Conservation (phyloP, 1,284 basidiomycete genomes). For the Neonothopanus nambi region DNA sequence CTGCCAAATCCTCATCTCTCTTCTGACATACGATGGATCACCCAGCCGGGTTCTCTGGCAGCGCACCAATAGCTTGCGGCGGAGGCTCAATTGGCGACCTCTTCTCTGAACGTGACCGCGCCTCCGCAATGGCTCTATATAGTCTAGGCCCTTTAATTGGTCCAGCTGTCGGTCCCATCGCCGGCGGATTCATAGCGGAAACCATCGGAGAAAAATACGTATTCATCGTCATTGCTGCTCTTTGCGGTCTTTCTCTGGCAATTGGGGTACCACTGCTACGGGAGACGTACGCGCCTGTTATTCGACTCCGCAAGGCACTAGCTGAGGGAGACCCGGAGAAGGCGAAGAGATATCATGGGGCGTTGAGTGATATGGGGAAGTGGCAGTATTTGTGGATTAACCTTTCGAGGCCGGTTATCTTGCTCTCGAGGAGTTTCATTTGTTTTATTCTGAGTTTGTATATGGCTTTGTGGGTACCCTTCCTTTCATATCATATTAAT, state of each 20-base stretch:
- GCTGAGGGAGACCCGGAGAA: slow-evolving; percentile 38
- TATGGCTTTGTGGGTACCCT: slow-evolving; percentile 58
- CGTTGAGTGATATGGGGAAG: slow-evolving; percentile 34
- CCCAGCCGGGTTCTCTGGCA: slow-evolving; percentile 58
- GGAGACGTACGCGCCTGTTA: slow-evolving; percentile 66
- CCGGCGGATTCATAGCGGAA: slow-evolving; percentile 64
- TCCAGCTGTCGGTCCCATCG: slow-evolving; percentile 51
- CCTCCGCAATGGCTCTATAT: slow-evolving; percentile 67
- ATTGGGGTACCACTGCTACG: slow-evolving; percentile 55
- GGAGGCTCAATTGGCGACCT: slow-evolving; percentile 64
- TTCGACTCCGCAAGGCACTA: slow-evolving; percentile 47
- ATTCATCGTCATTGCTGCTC: slow-evolving; percentile 54
- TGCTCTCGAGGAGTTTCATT: slow-evolving; percentile 56
- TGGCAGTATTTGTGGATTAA: slow-evolving; percentile 47
- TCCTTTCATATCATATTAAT: not conserved
- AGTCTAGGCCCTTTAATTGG: slow-evolving; percentile 66
- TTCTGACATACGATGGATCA: not conserved
- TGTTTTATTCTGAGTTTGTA: slow-evolving; percentile 63
- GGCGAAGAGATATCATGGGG: slow-evolving; percentile 32
- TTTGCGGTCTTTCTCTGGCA: slow-evolving; percentile 41
- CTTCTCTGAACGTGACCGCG: slow-evolving; percentile 61
- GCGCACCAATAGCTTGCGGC: slow-evolving; percentile 61
- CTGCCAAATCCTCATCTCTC: not conserved
- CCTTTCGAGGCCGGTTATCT: slow-evolving; percentile 49
- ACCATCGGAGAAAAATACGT: slow-evolving; percentile 59